Evolutionary conservation across 768 basidiomycete genomes (phyloP).

Genomic region (Hygrophorus pudorinus): DNA sequence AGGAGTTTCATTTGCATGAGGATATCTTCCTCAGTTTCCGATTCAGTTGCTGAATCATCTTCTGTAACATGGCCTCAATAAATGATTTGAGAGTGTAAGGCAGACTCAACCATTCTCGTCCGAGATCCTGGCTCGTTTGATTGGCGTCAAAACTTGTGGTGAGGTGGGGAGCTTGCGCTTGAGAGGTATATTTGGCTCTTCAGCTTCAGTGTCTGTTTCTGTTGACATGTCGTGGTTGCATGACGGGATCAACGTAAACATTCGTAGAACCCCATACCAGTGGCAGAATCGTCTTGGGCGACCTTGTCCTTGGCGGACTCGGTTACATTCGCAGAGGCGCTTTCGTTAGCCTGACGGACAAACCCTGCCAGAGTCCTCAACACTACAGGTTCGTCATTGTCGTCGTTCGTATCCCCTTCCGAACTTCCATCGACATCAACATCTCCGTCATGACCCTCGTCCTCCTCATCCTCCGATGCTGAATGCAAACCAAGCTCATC

Average conservation of each 20-base stretch:
- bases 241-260: neutral
- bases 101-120: neutral
- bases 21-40: constrained; percentile 20
- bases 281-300: constrained; percentile 17
- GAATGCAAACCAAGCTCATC: constrained; percentile 43
- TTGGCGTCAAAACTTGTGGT: neutral
- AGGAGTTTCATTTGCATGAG: neutral
- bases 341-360: constrained; percentile 10
- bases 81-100: neutral
- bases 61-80: neutral
- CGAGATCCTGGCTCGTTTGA: constrained; percentile 4
- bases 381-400: constrained; percentile 4
- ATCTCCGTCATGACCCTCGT: constrained; percentile 14
- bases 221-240: neutral
- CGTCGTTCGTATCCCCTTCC: constrained; percentile 10
- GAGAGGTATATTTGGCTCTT: constrained; percentile 4
- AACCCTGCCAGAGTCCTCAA: constrained; percentile 15
- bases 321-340: constrained; percentile 7
- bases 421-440: constrained; percentile 16
- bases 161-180: constrained; percentile 7
- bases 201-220: constrained; percentile 8
- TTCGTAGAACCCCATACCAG: too few species aligned
- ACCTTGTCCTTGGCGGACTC: constrained; percentile 1
- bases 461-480: constrained; percentile 35
- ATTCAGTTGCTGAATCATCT: constrained; percentile 22